Evolutionary conservation across 345 rosid species (phyloP).

Genomic region (Bruguiera gymnorhiza): DNA sequence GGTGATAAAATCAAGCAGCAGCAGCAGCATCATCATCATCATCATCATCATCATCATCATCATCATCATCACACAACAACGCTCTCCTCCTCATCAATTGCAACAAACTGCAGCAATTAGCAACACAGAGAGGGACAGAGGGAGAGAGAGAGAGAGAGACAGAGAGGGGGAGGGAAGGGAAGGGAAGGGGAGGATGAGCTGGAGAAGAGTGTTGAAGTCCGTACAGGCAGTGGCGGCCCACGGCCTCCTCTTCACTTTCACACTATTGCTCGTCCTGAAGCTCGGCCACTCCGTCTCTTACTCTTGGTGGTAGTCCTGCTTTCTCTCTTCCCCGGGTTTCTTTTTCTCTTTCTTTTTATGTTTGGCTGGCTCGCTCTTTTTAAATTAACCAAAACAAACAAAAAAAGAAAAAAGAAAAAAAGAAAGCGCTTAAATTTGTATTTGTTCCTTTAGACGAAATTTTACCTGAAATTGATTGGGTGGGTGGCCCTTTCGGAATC

Average conservation of each 20-base stretch:
- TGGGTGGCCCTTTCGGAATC: background rate
- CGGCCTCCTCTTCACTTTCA: slow-evolving; percentile 61
- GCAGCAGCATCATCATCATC: no score
- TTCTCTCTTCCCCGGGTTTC: background rate
- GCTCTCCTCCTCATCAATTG: no score
- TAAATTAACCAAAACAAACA: no score
- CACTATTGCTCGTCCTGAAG: slow-evolving; percentile 71
- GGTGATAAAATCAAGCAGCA: no score
- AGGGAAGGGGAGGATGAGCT: slow-evolving; percentile 56
- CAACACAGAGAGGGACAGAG: no score
- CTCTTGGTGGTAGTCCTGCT: slow-evolving; percentile 79
- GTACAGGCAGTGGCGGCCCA: slow-evolving; percentile 82
- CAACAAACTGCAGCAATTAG: no score
- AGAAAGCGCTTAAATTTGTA: background rate
- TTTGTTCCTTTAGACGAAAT: background rate
- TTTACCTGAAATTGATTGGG: no score
- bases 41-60: no score
- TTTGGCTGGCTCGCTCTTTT: background rate
- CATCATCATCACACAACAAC: no score
- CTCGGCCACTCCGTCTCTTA: slow-evolving; percentile 48
- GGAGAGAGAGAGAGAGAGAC: no score
- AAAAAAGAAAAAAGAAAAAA: no score
- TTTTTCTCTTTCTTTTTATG: background rate
- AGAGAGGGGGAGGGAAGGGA: no score
- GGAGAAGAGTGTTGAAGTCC: slow-evolving; percentile 87